Evolutionary conservation across 139 green algal species (phyloP).

Genomic region (Volvox africanus): DNA sequence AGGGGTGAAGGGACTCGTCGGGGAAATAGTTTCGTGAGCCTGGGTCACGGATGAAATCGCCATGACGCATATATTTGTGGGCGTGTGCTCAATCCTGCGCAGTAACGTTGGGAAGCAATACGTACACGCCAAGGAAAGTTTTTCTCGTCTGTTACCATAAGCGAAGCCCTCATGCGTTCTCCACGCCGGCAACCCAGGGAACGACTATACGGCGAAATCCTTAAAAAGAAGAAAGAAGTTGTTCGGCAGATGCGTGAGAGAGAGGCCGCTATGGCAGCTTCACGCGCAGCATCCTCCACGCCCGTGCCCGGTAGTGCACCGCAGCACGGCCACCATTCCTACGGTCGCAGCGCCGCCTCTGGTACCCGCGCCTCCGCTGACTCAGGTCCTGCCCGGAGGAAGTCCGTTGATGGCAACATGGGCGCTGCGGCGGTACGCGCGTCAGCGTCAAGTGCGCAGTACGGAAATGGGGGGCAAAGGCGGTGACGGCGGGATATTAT

Average conservation of each 20-base stretch:
- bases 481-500: neutral
- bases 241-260: slow-evolving; percentile 69
- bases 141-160: no score
- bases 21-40: no score
- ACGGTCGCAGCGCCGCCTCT: neutral
- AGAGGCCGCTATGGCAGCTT: slow-evolving; percentile 54
- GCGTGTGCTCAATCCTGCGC: no score
- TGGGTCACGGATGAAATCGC: no score
- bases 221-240: slow-evolving; percentile 90
- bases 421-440: slow-evolving; percentile 5
- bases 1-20: no score
- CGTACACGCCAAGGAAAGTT: no score
- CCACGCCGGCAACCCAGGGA: slow-evolving; percentile 64
- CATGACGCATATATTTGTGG: no score
- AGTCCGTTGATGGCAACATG: neutral
- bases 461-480: neutral
- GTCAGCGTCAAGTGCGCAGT: slow-evolving; percentile 4
- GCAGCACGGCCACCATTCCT: neutral
- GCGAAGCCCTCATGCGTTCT: neutral
- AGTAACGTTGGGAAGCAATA: no score
- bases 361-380: neutral
- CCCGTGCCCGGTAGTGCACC: neutral
- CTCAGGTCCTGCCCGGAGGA: neutral
- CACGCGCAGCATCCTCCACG: slow-evolving; percentile 16
- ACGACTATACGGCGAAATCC: slow-evolving; percentile 90